Evolutionary conservation across 2,329 filamentous ascomycete species (phyloP), one percentile per base, ranked within the genome.

Genomic region (Cladosporium halotolerans): DNA sequence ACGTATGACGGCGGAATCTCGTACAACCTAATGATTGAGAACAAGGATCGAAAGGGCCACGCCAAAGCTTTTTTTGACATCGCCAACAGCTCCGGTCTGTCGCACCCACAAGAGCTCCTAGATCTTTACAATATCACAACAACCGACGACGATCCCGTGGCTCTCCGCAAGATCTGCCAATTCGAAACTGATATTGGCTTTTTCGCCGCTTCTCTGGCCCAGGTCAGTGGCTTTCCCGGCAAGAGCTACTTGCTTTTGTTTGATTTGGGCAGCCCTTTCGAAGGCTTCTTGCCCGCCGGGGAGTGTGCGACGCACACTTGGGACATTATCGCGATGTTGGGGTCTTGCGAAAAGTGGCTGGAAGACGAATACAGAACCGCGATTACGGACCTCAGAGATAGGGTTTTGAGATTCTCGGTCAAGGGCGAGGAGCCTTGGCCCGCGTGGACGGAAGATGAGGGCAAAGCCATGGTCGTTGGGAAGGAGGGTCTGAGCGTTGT

Each of bases 61-160:
- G 78, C 76, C 1, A 80, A 76, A 76, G 76, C 72, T 2, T 77
- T 79, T 55, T 76, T 77, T 0, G 76, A 76, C 3, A 76, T 77
- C 43, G 68, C 80, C 14, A 40, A 49, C 9, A 4, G 9, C 11
- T 34, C 47, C 2, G 3, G 8, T 10, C 39, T 50, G 11, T 43
- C 28, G 2, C 18, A 33, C 2, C 28, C 47, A 5, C 39, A 50
- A 43, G 16, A 19, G 1, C 39, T 60, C 4, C 36, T 58, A 2
- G 43, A 52, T 13, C 43, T 60, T 13, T 60, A 58, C 44, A 31
- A 32, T 3, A 53, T 60, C 38, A 4, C 18, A 8, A 19, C 46
- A 3, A 14, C 16, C 2, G 57, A 56, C 23, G 2, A n/a, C 6
- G 55, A 60, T n/a, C 16, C 38, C 7, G 38, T 34, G 2, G 58